These are phyloP conservation scores for Aureobasidium subglaciale DNA, from an alignment of 2,329 filamentous ascomycete genomes.

Conservation along the genomic window DNA sequence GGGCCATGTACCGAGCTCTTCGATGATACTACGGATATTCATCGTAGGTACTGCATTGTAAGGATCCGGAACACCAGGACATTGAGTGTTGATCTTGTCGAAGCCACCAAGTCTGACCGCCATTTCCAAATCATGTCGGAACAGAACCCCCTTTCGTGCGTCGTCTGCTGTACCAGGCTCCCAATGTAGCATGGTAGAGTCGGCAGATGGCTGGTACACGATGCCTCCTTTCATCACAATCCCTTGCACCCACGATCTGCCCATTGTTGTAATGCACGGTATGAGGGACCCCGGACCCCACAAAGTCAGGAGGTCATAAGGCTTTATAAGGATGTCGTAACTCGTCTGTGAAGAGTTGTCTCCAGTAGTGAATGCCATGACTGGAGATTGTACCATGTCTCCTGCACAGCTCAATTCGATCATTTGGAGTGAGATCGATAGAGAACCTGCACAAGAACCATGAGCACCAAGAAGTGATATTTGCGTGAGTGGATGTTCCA, in stretches of 20 bases:
- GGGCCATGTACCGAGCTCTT: neutral
- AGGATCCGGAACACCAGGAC: neutral
- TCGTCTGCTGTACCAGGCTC: neutral
- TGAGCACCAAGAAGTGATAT: neutral
- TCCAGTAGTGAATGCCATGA: neutral
- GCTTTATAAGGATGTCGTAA: neutral
- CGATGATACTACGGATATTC: neutral
- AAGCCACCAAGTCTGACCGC: too few species aligned
- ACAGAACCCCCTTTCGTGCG: neutral
- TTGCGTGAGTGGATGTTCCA: neutral
- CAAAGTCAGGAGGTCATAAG: neutral
- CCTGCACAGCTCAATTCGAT: neutral
- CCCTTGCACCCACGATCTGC: neutral
- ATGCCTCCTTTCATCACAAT: neutral
- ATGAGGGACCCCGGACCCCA: neutral
- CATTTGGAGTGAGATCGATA: neutral
- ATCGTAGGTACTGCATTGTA: neutral
- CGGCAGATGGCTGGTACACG: neutral
- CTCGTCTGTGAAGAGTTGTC: neutral
- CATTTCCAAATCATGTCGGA: too few species aligned
- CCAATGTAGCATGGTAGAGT: neutral
- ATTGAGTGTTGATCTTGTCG: too few species aligned
- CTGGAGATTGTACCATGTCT: neutral
- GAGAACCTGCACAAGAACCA: too few species aligned
- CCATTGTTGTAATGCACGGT: too few species aligned